These are phyloP conservation scores for Hortiboletus campestris DNA, from an alignment of 768 basidiomycete species.

Conservation along the genomic window DNA sequence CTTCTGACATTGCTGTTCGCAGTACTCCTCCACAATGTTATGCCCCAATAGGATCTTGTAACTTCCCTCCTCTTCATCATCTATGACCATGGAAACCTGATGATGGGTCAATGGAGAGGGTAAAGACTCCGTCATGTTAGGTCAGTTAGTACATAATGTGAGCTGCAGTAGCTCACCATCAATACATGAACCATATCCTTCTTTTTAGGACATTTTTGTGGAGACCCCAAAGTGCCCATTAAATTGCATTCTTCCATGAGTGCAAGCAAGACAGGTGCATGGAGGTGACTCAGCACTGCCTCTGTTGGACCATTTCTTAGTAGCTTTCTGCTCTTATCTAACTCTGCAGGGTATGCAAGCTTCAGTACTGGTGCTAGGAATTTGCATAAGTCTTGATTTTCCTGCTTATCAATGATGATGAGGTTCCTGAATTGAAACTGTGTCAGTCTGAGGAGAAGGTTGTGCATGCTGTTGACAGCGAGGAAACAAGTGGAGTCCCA, in stretches of 20 bases:
- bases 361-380: neutral
- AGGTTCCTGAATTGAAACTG: slow-evolving; percentile 11
- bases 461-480: slow-evolving; percentile 40
- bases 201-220: too few relatives aligned
- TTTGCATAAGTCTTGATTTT: neutral
- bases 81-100: too few relatives aligned
- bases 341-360: neutral
- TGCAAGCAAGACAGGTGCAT: neutral
- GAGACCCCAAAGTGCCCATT: too few relatives aligned
- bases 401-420: slow-evolving; percentile 4
- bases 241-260: neutral
- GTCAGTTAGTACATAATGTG: too few relatives aligned
- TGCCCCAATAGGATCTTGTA: too few relatives aligned
- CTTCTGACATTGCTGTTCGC: neutral
- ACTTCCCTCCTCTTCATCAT: neutral
- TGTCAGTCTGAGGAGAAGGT: slow-evolving; percentile 27
- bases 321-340: neutral
- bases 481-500: slow-evolving; percentile 31
- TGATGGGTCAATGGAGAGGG: too few relatives aligned
- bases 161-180: too few relatives aligned
- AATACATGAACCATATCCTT: too few relatives aligned
- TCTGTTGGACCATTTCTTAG: neutral
- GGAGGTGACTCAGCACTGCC: neutral
- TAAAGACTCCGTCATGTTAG: too few relatives aligned
- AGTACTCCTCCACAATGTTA: neutral